Conservation (phyloP, 1,284 basidiomycete genomes). For the Trichosporon faecale region DNA sequence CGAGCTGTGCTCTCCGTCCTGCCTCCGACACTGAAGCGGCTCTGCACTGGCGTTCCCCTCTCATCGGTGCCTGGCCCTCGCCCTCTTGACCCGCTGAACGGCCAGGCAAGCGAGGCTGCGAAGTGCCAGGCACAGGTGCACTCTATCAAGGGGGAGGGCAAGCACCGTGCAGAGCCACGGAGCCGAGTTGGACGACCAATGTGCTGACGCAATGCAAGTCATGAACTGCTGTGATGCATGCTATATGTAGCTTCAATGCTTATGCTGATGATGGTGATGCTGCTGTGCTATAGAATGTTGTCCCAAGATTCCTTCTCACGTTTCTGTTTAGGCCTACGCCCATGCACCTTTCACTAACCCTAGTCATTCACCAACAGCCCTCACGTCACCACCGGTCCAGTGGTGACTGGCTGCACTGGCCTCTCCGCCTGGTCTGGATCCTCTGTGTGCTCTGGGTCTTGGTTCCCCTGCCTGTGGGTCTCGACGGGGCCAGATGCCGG, state of each 20-base stretch:
- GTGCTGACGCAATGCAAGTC: background rate
- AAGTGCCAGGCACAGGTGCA: background rate
- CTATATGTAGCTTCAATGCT: background rate
- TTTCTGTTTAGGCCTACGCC: background rate
- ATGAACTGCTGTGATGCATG: background rate
- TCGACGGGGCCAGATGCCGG: too few species aligned
- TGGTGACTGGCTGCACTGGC: background rate
- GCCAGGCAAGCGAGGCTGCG: background rate
- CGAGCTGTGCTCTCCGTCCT: background rate
- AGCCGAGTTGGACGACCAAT: background rate
- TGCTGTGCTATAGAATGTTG: background rate
- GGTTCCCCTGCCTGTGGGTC: background rate
- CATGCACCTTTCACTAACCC: background rate
- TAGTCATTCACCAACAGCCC: background rate
- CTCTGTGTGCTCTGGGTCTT: background rate
- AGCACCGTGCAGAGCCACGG: background rate
- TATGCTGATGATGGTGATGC: background rate
- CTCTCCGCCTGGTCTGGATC: background rate
- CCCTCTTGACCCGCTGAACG: background rate
- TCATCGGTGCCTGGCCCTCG: background rate
- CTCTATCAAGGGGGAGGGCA: background rate
- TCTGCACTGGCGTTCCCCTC: background rate
- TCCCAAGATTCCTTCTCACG: background rate
- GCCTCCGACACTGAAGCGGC: background rate
- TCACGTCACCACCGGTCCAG: background rate